Evolutionary conservation across 805 yeast species (phyloP), one percentile per base, ranked within the genome.

Genomic region (Candida orba): DNA sequence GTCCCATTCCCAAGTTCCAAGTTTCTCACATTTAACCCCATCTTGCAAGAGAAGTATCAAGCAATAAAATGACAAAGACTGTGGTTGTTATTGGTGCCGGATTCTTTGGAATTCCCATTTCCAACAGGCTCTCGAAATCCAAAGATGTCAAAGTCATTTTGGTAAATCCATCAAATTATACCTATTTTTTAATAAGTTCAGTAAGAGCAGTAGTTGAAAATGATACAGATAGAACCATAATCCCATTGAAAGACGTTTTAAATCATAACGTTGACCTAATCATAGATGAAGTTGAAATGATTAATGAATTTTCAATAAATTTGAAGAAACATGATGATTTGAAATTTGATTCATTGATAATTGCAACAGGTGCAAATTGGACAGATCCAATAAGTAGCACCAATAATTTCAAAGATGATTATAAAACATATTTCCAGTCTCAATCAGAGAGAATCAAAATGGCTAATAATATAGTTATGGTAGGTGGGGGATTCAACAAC

Each of bases 401-500:
- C 1, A 27, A 20, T n/a, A 13, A 31, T 14, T 49, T 54, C 36
- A 50, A 49, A 9, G 48, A 52, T 24, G 46, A 45, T 20, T 45
- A 49, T 20, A 32, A 43, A 4, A 29, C 34, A 1, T 50, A 60
- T 36, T 47, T 51, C 30, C 40, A 47, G 8, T 17, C 37, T 5
- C 47, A 52, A 34, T 36, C 29, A 13, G 43, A 51, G 4, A 47
- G 45, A 41, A 45, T 62, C 5, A 45, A 46, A 12, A 37, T 40
- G 1, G 64, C 66, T 3, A 52, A 57, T 20, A 44, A 56, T 27
- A 54, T 63, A 17, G 59, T 54, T 4, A 41, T 64, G 20, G 46
- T 63, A 15, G 69, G 69, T 33, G 68, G 65, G 18, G 69, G 68
- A 3, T 52, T 55, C 40, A 52, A 50, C 20, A 65, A 59, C 27